Evolutionary conservation across 2,329 filamentous ascomycete genomes (phyloP), one percentile per base, ranked within the genome.

Genomic region (Penicillium sp.): DNA sequence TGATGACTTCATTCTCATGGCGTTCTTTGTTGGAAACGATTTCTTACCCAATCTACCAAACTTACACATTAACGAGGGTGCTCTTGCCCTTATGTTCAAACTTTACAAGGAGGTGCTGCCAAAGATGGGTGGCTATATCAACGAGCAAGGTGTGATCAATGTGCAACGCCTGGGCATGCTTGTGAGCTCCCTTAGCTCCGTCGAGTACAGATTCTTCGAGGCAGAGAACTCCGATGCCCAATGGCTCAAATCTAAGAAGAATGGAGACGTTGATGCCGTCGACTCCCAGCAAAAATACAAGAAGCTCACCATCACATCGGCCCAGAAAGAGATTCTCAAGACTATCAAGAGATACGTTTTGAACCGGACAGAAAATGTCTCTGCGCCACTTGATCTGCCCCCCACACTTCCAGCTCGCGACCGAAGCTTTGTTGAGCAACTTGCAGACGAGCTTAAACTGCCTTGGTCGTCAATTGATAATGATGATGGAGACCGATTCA

Each of bases 1-100:
- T 77, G 94, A 99, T 72, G 94, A 99, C 80, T 99, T 99, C 75
- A 97, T 99, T 71, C 84, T 99, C 57, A 97, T 99, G 92, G 93
- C 92, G 45, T 99, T 99, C 79, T 99, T 99, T 74, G 91, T 99
- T 67, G 94, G 94, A 71, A 99, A 99, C 75, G 94, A 99, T 83
- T 99, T 99, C 78, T 83, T 99, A 73, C 94, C 94, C 3, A 97
- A 99, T 75, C 81, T 99, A 55, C 95, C 95, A 5, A 91, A 95
- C 69, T 78, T 99, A 61, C 94, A 99, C 75, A 99, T 99, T 76
- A 99, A 99, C 75, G 95, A 99, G 75, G 95, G 94, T 61, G 94
- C 95, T 21, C 79, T 99, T 74, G 91, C 93, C 22, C 88, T 94
- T 70, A 99, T 99, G 94, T 99, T 99, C 74, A 89, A 89, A 69